Conservation (phyloP, 2,329 filamentous ascomycete genomes). For the Fusarium camptoceras region DNA sequence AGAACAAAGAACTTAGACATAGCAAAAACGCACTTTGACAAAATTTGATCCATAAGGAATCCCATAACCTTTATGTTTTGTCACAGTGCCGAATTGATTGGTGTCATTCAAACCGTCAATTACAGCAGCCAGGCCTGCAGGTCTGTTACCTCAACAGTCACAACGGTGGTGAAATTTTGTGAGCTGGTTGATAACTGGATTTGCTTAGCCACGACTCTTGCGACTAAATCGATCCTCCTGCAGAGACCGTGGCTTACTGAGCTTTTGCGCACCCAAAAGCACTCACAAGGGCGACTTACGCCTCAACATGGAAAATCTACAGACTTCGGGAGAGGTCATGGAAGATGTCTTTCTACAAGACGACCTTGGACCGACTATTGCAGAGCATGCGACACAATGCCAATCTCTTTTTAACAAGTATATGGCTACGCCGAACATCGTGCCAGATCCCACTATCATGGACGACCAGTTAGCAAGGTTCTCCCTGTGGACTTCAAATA, state of each 20-base stretch:
- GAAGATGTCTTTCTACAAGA: not conserved
- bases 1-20: not conserved
- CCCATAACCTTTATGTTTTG: no score
- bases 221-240: no score
- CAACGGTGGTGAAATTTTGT: no score
- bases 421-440: not conserved
- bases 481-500: not conserved
- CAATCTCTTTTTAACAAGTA: not conserved
- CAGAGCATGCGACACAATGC: slow-evolving; percentile 3
- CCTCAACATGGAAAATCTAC: not conserved
- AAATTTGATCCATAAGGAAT: no score
- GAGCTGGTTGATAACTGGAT: no score
- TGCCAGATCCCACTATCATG: not conserved
- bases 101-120: no score
- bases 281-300: no score
- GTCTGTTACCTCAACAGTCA: no score
- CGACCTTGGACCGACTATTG: not conserved
- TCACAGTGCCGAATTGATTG: no score
- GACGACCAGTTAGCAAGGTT: slow-evolving; percentile 2
- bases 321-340: not conserved
- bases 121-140: no score
- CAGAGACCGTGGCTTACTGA: not conserved
- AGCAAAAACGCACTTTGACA: not conserved
- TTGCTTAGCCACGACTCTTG: no score
- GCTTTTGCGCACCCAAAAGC: not conserved